These are phyloP conservation scores for Collariella sp. DNA, from an alignment of 495 filamentous ascomycete genomes.

Conservation along the genomic window DNA sequence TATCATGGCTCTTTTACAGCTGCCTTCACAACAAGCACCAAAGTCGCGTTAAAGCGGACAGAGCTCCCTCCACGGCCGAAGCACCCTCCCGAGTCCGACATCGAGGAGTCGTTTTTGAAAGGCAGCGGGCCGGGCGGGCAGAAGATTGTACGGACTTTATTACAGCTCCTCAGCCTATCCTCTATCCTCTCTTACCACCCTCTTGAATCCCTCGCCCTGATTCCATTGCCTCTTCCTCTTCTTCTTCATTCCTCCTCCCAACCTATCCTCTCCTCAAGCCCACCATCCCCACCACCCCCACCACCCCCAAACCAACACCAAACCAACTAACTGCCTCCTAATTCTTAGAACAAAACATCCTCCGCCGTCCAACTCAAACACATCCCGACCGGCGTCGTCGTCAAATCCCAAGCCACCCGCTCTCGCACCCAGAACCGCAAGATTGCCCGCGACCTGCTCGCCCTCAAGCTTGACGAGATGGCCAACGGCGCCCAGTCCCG, in stretches of 20 bases:
- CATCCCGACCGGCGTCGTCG: constrained; percentile 75
- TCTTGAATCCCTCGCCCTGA: neutral
- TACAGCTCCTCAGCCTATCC: too few relatives aligned
- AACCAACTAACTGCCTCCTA: neutral
- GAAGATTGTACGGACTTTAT: constrained; percentile 79
- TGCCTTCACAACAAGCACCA: constrained; percentile 14
- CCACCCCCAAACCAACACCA: neutral
- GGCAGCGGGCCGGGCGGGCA: constrained; percentile 91
- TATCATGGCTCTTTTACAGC: neutral
- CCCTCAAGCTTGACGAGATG: constrained; percentile 63
- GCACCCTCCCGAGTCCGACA: constrained; percentile 62
- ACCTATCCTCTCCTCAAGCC: neutral
- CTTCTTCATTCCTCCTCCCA: neutral
- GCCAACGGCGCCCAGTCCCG: constrained; percentile 42
- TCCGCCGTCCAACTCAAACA: constrained; percentile 93
- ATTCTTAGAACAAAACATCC: constrained; percentile 95
- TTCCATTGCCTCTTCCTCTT: constrained; percentile 1
- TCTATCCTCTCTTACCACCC: neutral
- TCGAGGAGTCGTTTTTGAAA: constrained; percentile 79
- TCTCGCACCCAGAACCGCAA: constrained; percentile 83
- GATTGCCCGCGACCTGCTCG: constrained; percentile 69
- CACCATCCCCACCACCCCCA: too few relatives aligned
- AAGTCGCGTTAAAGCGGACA: constrained; percentile 3
- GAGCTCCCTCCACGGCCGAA: constrained; percentile 65
- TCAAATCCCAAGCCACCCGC: constrained; percentile 88